phyloP scores from a whole-genome alignment of 2,329 filamentous ascomycete species.

The Periconia macrospinosa region DNA sequence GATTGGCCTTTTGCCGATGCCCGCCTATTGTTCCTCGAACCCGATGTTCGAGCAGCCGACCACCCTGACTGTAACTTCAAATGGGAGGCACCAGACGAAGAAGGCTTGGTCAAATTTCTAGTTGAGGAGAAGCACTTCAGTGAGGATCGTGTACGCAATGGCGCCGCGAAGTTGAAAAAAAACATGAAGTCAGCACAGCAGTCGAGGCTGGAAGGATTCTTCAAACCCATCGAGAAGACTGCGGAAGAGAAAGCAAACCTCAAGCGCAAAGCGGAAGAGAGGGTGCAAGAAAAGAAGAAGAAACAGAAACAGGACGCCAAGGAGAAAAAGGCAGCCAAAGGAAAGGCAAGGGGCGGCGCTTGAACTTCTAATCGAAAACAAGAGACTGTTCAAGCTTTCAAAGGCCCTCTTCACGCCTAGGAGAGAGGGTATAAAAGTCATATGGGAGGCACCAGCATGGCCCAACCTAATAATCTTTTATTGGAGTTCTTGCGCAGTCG shows the following conservation, averaged over 20 bases:
- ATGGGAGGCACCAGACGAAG: conserved; percentile 91
- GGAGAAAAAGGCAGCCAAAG: conserved; percentile 88
- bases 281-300: conserved; percentile 91
- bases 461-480: too few species aligned
- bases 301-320: conserved; percentile 93
- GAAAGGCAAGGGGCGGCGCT: conserved; percentile 73
- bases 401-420: too few species aligned
- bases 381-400: too few species aligned
- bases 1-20: conserved; percentile 96
- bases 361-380: conserved; percentile 20
- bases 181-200: conserved; percentile 91
- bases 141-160: conserved; percentile 86
- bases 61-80: conserved; percentile 93
- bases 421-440: too few species aligned
- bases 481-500: too few species aligned
- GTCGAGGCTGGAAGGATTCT: conserved; percentile 90
- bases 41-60: conserved; percentile 82
- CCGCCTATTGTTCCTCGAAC: conserved; percentile 86
- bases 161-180: conserved; percentile 79
- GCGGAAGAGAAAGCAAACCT: conserved; percentile 79
- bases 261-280: conserved; percentile 93
- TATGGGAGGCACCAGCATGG: too few species aligned
- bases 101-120: conserved; percentile 85
- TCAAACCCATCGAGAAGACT: conserved; percentile 88
- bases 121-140: conserved; percentile 96